Base-by-base conservation (phyloP, 441 rosid genomes). In the Arabidopsis lyrata region DNA sequence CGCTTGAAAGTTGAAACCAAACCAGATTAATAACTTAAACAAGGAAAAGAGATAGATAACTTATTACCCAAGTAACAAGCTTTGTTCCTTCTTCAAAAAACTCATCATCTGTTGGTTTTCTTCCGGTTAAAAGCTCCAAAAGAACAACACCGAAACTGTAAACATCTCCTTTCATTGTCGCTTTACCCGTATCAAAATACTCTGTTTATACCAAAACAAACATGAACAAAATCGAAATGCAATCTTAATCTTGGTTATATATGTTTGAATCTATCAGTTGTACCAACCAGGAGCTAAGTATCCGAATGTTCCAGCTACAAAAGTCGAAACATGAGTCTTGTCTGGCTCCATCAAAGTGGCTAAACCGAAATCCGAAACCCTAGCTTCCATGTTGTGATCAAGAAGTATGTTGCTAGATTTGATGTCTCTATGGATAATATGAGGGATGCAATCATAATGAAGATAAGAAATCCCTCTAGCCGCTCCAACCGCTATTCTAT, bases 401-500 rank as follows among this genome's bases (percentile, higher is more conserved):
- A 95, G 84, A 72, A 92, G 76, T 71, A 90, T 90, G 73, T 95
- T 90, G 53, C 97, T 89, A 0, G 94, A 85, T 84, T 92, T 89
- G 63, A 92, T 89, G 52, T 95, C 97, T 82, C 97, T 83, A 15
- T 95, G 97, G 63, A 95, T 92, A 60, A 95, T 88, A 63, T 88
- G 97, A 31, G 97, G 99, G 14, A 95, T 88, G 66, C 97, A 92
- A 77, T 95, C 97, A 74, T 89, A 88, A 74, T 92, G 97, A 63
- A 95, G 90, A 61, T 95, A 92, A 29, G 97, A 75, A 42, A 95
- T 86, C 79, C 97, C 97, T 85, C 97, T 87, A 63, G 96, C 94
- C 9, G 93, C 86, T 3, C 97, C 97, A 60, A 92, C 55, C 35
- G 97, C 99, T 56, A 95, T 85, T 74, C 53, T 86, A 63, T 79